Base-by-base conservation (phyloP, 148 eudicot genomes). In the Camellia japonica region DNA sequence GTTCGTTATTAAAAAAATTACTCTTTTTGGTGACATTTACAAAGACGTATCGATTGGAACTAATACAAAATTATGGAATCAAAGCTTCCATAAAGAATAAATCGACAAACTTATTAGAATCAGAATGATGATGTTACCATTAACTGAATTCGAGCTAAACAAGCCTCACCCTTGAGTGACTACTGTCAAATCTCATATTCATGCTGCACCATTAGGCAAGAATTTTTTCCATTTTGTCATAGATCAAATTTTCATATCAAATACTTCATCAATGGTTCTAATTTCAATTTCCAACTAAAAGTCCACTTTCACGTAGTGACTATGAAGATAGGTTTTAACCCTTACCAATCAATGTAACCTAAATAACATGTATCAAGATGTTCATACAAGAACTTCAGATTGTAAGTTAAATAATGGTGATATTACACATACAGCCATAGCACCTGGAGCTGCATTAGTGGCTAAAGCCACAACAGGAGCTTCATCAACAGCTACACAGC, bases 101-200 rank as follows among this genome's bases (percentile, higher is more conserved):
- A 54, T 10, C 3, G 0, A 64, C 10, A 20, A 13, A 14, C 47
- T 23, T 20, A 10, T 19, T 19, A 11, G 41, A 75, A 59, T 19
- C 63, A 75, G 55, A 61, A 61, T 75, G 20, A 75, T 62, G 59
- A 15, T 7, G 30, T 47, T 70, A 46, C 67, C 56, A 70, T 4
- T 38, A 30, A 42, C 8, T 5, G n/a, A 38, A 30, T 1, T 67
- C 23, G 23, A 23, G 23, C 23, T 23, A 23, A 23, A 23, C 23
- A 23, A 23, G 23, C 23, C 23, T 23, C 23, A 23, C 23, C 23
- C 30, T 23, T 23, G 30, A 23, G 30, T 23, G 30, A 23, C 14
- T 13, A 41, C 16, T 12, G 18, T 18, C 23, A 3, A 20, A 52
- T 72, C 55, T 72, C 3, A 30, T 16, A 46, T 69, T 44, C n/a